These are phyloP conservation scores for Suillus paluster DNA, from an alignment of 768 basidiomycete species.

Conservation along the genomic window DNA sequence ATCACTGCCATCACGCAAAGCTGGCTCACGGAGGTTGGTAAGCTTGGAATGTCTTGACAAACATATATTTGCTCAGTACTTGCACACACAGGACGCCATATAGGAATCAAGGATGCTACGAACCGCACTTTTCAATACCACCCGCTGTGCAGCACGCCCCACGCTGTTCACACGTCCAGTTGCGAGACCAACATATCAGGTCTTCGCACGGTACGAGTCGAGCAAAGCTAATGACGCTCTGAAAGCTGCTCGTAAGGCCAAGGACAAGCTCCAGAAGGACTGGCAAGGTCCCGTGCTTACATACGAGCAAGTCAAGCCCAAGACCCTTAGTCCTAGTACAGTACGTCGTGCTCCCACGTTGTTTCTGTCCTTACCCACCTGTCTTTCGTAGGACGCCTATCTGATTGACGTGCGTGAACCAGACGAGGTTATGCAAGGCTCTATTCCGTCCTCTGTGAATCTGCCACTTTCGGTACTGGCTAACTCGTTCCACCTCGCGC, in stretches of 20 bases:
- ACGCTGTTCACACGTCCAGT: conserved; percentile 11
- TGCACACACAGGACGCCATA: not conserved
- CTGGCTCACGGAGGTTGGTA: not conserved
- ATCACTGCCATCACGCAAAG: conserved; percentile 14
- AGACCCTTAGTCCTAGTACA: conserved; percentile 73
- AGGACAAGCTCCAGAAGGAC: conserved; percentile 56
- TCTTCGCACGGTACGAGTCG: conserved; percentile 39
- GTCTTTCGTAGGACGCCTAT: conserved; percentile 58
- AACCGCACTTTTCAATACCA: conserved; percentile 16
- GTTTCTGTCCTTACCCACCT: not conserved
- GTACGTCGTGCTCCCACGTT: conserved; percentile 40
- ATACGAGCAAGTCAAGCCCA: conserved; percentile 83
- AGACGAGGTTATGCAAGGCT: conserved; percentile 88
- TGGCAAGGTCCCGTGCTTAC: conserved; percentile 77
- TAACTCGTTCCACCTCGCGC: conserved; percentile 60
- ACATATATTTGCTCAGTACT: not conserved
- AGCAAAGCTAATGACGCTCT: conserved; percentile 29
- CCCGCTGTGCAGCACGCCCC: conserved; percentile 18
- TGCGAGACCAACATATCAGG: conserved; percentile 17
- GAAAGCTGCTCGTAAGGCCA: conserved; percentile 35
- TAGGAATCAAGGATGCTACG: conserved; percentile 27
- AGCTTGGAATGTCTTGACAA: not conserved
- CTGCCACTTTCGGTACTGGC: conserved; percentile 82
- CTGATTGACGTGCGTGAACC: conserved; percentile 93
- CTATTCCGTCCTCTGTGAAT: conserved; percentile 92